phyloP scores from a whole-genome alignment of 305 asterid genomes.

The Fraxinus baroniana region DNA sequence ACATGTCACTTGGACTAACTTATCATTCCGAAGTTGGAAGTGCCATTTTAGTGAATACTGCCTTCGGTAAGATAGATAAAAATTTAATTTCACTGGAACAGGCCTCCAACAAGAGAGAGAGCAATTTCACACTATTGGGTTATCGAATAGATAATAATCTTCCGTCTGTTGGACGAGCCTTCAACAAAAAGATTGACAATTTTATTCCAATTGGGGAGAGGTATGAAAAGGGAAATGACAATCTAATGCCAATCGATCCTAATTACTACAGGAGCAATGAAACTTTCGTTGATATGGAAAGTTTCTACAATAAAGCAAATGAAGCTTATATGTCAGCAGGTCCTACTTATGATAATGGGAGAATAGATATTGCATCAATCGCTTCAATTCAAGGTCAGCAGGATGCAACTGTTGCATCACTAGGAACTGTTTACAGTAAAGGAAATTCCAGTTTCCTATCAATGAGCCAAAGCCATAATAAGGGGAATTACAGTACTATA shows the following conservation, averaged over 20 bases:
- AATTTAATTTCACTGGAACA: conserved; percentile 36
- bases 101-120: conserved; percentile 36
- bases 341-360: conserved; percentile 34
- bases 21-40: conserved; percentile 29
- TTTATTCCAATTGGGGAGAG: conserved; percentile 15
- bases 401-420: conserved; percentile 29
- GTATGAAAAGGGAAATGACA: conserved; percentile 32
- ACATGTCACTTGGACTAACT: conserved; percentile 32
- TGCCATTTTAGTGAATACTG: conserved; percentile 26
- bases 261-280: conserved; percentile 34
- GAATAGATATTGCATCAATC: conserved; percentile 14
- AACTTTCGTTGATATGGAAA: conserved; percentile 30
- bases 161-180: conserved; percentile 40
- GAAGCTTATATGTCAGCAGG: conserved; percentile 29
- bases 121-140: conserved; percentile 27
- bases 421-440: conserved; percentile 26
- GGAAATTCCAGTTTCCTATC: conserved; percentile 41
- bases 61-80: conserved; percentile 27
- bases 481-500: conserved; percentile 40
- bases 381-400: conserved; percentile 26
- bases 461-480: conserved; percentile 33
- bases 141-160: conserved; percentile 32
- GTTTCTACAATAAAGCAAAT: conserved; percentile 31
- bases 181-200: conserved; percentile 31
- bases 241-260: conserved; percentile 32